Conservation (phyloP, 495 filamentous ascomycete species). For the Annulohypoxylon nitens region DNA sequence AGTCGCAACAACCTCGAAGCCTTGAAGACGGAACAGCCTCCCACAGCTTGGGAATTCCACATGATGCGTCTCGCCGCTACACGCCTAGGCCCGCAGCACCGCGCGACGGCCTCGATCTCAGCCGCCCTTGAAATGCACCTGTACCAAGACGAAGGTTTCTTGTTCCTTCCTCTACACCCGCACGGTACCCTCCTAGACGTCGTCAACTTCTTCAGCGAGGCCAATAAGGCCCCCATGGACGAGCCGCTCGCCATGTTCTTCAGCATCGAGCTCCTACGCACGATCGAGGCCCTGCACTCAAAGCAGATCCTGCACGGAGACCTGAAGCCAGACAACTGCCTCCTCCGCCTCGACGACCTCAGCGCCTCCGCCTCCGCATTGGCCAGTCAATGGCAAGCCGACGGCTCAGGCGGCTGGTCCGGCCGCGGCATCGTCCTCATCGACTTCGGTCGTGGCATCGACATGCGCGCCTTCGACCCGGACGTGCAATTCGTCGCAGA, state of each 20-base stretch:
- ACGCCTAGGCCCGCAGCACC: slow-evolving; percentile 74
- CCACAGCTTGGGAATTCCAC: slow-evolving; percentile 94
- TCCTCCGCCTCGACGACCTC: slow-evolving; percentile 79
- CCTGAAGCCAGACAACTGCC: slow-evolving; percentile 93
- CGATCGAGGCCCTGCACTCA: slow-evolving; percentile 85
- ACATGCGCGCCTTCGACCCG: slow-evolving; percentile 84
- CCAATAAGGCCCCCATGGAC: slow-evolving; percentile 80
- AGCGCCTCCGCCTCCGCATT: slow-evolving; percentile 60
- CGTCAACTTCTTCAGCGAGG: slow-evolving; percentile 84
- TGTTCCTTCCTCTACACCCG: slow-evolving; percentile 87
- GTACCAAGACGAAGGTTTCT: slow-evolving; percentile 83
- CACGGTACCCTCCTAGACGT: slow-evolving; percentile 95
- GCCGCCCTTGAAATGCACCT: slow-evolving; percentile 88
- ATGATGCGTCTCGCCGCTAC: slow-evolving; percentile 86
- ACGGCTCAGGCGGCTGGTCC: slow-evolving; percentile 82
- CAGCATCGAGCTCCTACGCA: slow-evolving; percentile 89
- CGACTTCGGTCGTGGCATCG: slow-evolving; percentile 94
- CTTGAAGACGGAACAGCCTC: slow-evolving; percentile 90
- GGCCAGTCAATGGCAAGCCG: slow-evolving; percentile 71
- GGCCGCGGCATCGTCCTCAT: slow-evolving; percentile 86
- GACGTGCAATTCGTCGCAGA: slow-evolving; percentile 92
- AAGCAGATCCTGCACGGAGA: slow-evolving; percentile 90
- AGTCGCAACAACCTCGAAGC: slow-evolving; percentile 76
- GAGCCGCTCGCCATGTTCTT: slow-evolving; percentile 95
- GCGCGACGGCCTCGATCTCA: slow-evolving; percentile 80